Base-by-base conservation (phyloP, 1,284 basidiomycete species). In the Neonothopanus nambi region DNA sequence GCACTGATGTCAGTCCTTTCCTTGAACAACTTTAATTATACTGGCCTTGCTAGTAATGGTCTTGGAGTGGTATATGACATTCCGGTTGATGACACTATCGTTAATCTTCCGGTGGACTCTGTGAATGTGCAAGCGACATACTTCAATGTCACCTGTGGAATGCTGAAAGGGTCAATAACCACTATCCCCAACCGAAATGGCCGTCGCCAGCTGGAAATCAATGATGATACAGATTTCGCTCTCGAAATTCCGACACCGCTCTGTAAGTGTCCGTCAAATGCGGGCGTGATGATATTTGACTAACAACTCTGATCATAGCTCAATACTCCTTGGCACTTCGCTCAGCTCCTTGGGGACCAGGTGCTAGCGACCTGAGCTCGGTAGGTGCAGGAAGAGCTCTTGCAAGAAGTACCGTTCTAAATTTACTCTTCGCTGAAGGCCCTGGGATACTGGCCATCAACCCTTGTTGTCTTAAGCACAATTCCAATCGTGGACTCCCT, bases 71-170 rank as follows among this genome's bases (percentile, higher is more conserved):
- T 46, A 18, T 52, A 52, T 23, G 37, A 38, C 1, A 38, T 39
- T 39, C 50, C 33, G 11, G 18, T 42, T 20, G 5, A n/a, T 18
- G 18, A n/a, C 18, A 48, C 23, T 18, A 5, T 12, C 28, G 7
- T 11, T 2, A 24, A 18, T 17, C 17, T 45, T 30, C 20, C 42
- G n/a, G n/a, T n/a, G 13, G 35, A 38, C 15, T 21, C 21, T 12
- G 18, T 24, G 23, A 45, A 24, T 7, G 51, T 52, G 17, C 23
- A 24, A 3, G 42, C 51, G 15, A 46, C 42, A 9, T 40, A 52
- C 30, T 52, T 52, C 44, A 43, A 52, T 23, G 51, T 52, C n/a
- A 45, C 30, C 18, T 52, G 51, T n/a, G n/a, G n/a, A n/a, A n/a
- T n/a, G n/a, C n/a, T n/a, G n/a, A n/a, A n/a, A n/a, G n/a, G n/a